A percentile compares a stretch with the other conserved stretches of the same genome.
phyloP scores from a whole-genome alignment of 371 early-diverging fungal species.

The Rhizopus microsporus region DNA sequence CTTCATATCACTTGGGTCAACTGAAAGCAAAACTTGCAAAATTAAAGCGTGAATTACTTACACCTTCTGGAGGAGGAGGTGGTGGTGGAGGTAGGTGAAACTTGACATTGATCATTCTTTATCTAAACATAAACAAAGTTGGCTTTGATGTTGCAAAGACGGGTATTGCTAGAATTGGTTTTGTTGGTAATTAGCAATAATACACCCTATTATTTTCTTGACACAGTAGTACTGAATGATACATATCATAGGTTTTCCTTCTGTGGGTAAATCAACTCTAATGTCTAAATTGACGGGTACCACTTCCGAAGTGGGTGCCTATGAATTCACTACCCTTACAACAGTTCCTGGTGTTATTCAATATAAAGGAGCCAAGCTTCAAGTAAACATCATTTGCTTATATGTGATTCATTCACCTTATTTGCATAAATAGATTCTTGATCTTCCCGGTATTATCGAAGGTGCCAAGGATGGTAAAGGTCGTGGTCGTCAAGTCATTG shows the following conservation, averaged over 20 bases:
- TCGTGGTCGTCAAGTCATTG: conserved; percentile 95
- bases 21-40: conserved; percentile 99
- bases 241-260: conserved; percentile 87
- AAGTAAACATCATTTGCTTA: conserved; percentile 36
- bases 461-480: conserved; percentile 99
- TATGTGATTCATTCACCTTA: background rate
- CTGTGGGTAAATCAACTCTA: conserved; percentile 96
- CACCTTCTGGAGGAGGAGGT: conserved; percentile 82
- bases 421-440: conserved; percentile 39
- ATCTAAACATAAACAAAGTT: conserved; percentile 43
- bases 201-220: background rate
- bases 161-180: conserved; percentile 96
- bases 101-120: background rate
- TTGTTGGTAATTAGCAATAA: conserved; percentile 60
- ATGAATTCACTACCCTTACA: conserved; percentile 99
- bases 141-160: conserved; percentile 97
- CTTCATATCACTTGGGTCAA: conserved; percentile 97
- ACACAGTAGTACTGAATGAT: background rate
- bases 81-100: conserved; percentile 65
- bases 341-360: conserved; percentile 96
- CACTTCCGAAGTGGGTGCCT: conserved; percentile 94
- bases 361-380: conserved; percentile 98
- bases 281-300: conserved; percentile 99
- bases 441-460: conserved; percentile 97
- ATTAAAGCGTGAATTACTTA: conserved; percentile 89